These are phyloP conservation scores for Hypoxylon cercidicola DNA, from an alignment of 495 filamentous ascomycete species.

Conservation along the genomic window DNA sequence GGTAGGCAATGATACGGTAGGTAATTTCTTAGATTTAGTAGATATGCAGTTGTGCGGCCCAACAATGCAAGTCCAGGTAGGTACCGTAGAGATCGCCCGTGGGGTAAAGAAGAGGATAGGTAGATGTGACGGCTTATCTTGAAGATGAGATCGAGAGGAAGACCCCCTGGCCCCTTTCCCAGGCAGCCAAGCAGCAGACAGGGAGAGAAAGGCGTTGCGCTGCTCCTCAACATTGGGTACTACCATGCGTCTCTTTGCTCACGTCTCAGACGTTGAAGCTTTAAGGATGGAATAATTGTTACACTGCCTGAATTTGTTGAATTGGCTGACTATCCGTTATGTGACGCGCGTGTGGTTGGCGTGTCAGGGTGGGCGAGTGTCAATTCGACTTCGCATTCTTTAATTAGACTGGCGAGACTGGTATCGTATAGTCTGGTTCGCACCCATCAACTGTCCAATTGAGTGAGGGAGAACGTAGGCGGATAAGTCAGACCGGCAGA, in stretches of 20 bases:
- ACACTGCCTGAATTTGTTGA: not conserved
- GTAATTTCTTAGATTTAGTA: constrained; percentile 1
- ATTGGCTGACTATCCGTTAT: not conserved
- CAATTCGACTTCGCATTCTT: constrained; percentile 6
- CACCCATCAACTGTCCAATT: constrained; percentile 11
- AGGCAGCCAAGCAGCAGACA: too few relatives aligned
- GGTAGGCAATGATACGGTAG: constrained; percentile 1
- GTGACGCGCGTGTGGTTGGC: not conserved
- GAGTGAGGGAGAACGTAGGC: not conserved
- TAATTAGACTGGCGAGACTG: constrained; percentile 4
- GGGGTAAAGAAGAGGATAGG: constrained; percentile 6
- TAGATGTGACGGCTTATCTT: constrained; percentile 19
- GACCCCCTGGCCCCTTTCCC: not conserved
- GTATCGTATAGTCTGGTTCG: constrained; percentile 1
- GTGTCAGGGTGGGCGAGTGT: not conserved
- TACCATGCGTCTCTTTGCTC: too few relatives aligned
- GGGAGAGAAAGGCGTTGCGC: not conserved
- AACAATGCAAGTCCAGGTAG: not conserved
- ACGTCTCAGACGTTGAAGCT: not conserved
- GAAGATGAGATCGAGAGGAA: constrained; percentile 1
- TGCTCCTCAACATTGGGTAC: not conserved
- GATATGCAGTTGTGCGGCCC: not conserved
- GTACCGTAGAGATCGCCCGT: constrained; percentile 13
- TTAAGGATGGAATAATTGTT: not conserved
- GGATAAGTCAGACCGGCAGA: not conserved